These are phyloP conservation scores for Cocos nucifera DNA, from an alignment of 176 grass and related monocot genomes.

Conservation along the genomic window DNA sequence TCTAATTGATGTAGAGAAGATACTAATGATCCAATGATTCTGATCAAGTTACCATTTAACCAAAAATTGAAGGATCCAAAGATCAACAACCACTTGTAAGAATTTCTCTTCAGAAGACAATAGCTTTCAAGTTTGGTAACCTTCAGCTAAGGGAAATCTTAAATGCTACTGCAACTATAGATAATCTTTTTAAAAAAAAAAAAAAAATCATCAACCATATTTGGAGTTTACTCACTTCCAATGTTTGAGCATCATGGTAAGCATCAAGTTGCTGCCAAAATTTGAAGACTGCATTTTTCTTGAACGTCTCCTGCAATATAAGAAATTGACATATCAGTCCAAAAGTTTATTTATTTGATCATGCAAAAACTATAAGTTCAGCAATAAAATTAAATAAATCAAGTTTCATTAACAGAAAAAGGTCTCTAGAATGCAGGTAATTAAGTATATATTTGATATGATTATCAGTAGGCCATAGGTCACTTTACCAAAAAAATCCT, in stretches of 20 bases:
- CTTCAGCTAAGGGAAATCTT: background rate
- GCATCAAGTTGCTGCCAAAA: conserved; percentile 86
- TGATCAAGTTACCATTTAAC: too few relatives aligned
- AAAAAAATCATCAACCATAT: conserved; percentile 35
- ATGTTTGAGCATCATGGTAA: conserved; percentile 37
- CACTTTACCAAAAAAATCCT: too few relatives aligned
- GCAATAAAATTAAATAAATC: background rate
- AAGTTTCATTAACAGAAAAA: too few relatives aligned
- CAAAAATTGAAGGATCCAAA: too few relatives aligned
- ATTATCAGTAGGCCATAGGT: too few relatives aligned
- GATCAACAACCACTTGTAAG: too few relatives aligned
- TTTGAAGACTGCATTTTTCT: conserved; percentile 54
- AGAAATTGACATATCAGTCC: background rate
- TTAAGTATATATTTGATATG: too few relatives aligned
- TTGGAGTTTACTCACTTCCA: conserved; percentile 45
- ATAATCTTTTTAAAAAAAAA: conserved; percentile 4
- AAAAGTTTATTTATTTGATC: background rate
- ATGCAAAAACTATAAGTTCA: background rate
- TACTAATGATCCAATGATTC: too few relatives aligned
- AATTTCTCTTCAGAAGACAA: too few relatives aligned
- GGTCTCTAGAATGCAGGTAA: too few relatives aligned
- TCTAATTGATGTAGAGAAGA: too few relatives aligned
- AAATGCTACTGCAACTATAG: background rate
- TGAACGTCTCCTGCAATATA: conserved; percentile 62
- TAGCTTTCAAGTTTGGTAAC: too few relatives aligned